Base-by-base conservation (phyloP, 805 yeast genomes). In the Suhomyces faveliae region DNA sequence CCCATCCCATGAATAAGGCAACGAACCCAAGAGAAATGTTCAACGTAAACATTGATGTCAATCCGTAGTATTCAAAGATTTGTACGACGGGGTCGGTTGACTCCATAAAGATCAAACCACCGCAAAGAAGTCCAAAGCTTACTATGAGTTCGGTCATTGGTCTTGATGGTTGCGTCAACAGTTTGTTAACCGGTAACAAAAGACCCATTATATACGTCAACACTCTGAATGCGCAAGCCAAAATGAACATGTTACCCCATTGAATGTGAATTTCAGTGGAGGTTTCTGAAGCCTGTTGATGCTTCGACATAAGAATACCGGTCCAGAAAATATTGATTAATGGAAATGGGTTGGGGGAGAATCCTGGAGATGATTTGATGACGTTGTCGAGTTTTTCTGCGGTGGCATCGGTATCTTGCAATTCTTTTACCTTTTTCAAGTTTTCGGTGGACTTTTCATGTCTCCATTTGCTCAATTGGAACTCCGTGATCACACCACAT, bases 321-420 rank as follows among this genome's bases (percentile, higher is more conserved):
- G 98, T 94, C 96, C 97, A 94, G 70, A 88, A 94, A 27, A 94
- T 87, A 2, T 95, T 89, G 54, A 94, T 80, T 1, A 88, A 83
- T 3, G 98, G 97, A 79, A 94, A 89, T 27, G 97, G 97, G 63
- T 94, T 94, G 54, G 96, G 91, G 1, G 96, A 85, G 64, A 73
- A 87, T 0, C 95, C 95, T 1, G 91, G 91, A 1, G 85, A 67
- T 10, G 72, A 71, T 49, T 67, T 70, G 27, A 37, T 19, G 3
- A 33, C 30, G 29, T 22, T 40, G 12, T 29, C 46, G 22, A 37
- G 5, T n/a, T 45, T 24, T 9, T 17, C 24, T 15, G 57, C 45
- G n/a, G 52, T 52, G 10, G 37, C 52, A 1, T 40, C 48, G 13
- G 17, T 24, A 3, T 22, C 35, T 5, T 20, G 12, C 15, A n/a